Evolutionary conservation across 768 basidiomycete genomes (phyloP).

Genomic region (Cantharellus cinnabarinus): DNA sequence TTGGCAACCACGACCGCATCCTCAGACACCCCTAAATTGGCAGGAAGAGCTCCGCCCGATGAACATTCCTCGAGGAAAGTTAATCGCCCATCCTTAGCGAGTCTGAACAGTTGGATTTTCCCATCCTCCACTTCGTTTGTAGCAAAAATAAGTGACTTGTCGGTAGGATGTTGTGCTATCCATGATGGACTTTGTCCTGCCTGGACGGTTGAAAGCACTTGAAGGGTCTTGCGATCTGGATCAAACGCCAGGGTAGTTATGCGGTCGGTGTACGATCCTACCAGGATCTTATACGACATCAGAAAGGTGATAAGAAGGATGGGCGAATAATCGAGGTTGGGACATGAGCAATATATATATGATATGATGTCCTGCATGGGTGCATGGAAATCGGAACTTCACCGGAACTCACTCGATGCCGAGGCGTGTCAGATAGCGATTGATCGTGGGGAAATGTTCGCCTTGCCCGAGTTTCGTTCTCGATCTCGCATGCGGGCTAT

Average conservation of each 20-base stretch:
- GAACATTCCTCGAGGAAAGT: constrained; percentile 27
- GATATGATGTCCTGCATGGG: no score
- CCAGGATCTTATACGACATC: constrained; percentile 15
- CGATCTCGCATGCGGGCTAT: no score
- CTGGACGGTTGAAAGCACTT: constrained; percentile 9
- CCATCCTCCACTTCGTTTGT: constrained; percentile 52
- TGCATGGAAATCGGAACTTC: no score
- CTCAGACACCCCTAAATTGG: constrained; percentile 37
- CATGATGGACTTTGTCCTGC: constrained; percentile 37
- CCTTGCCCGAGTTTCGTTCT: no score
- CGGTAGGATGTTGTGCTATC: constrained; percentile 40
- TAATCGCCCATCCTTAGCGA: constrained; percentile 31
- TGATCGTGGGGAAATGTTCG: no score
- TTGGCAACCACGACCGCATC: constrained; percentile 47
- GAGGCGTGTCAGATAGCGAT: no score
- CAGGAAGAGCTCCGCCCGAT: constrained; percentile 43
- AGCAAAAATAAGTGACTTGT: constrained; percentile 39
- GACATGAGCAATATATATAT: no score
- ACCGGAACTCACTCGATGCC: no score
- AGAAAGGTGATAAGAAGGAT: no score
- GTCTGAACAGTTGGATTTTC: constrained; percentile 35
- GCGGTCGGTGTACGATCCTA: constrained; percentile 25
- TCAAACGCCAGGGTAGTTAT: constrained; percentile 49
- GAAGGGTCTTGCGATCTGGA: constrained; percentile 21
- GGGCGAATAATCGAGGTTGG: no score